Evolutionary conservation across 2,329 filamentous ascomycete species (phyloP).

Genomic region (Claviceps fusiformis): DNA sequence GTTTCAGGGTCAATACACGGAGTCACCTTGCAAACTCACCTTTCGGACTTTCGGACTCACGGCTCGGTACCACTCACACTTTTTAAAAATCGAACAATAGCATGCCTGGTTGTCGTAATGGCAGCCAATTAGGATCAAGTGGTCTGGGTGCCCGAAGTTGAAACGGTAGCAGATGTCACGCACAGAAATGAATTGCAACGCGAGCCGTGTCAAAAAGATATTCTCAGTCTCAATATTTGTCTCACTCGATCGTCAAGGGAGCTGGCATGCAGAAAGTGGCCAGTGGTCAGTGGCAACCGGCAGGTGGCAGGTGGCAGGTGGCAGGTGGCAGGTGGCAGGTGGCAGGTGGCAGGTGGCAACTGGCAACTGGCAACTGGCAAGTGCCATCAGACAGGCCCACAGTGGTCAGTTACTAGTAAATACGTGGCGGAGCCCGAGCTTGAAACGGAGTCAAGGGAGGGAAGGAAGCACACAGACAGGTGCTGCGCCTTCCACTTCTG

Average conservation of each 20-base stretch:
- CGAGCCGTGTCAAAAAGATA: not conserved
- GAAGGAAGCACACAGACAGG: not conserved
- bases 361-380: too few species aligned
- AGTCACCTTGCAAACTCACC: too few species aligned
- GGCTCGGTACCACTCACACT: not conserved
- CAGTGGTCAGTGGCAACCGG: too few species aligned
- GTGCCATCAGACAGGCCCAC: too few species aligned
- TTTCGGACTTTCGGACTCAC: not conserved
- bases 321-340: too few species aligned
- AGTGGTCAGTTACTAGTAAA: too few species aligned
- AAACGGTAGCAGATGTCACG: not conserved
- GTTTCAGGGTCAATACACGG: not conserved
- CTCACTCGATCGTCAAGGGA: not conserved
- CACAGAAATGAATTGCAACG: not conserved
- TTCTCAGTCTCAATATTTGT: conserved; percentile 1
- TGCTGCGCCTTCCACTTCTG: not conserved
- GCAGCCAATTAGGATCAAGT: not conserved
- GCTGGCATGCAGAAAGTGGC: not conserved
- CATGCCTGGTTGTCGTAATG: not conserved
- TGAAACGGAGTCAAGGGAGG: not conserved
- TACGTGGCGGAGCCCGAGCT: not conserved
- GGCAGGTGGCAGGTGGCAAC: too few species aligned
- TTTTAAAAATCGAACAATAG: not conserved
- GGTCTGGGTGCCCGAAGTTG: too few species aligned
- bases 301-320: too few species aligned